These are phyloP conservation scores for Sporothrix globosa DNA, from an alignment of 2,329 filamentous ascomycete species.

Conservation along the genomic window DNA sequence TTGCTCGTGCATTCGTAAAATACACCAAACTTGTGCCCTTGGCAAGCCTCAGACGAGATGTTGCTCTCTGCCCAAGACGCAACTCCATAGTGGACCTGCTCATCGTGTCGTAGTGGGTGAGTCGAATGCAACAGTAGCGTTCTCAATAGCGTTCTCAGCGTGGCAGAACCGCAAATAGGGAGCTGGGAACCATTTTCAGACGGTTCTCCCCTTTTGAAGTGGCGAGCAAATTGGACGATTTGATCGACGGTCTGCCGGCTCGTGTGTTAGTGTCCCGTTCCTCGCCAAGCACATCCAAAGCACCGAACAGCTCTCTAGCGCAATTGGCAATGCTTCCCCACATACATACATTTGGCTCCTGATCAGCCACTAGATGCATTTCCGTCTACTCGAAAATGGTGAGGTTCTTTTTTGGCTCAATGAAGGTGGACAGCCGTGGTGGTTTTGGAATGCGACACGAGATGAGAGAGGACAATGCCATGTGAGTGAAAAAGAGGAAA, in stretches of 20 bases:
- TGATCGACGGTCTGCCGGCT: conserved; percentile 3
- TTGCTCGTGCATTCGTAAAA: neutral
- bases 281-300: conserved; percentile 11
- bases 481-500: too few species aligned
- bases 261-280: conserved; percentile 8
- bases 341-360: neutral
- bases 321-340: conserved; percentile 17
- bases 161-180: neutral
- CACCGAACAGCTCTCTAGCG: neutral
- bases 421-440: neutral
- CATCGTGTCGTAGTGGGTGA: neutral
- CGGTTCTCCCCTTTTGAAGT: too few species aligned
- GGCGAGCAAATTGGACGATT: neutral
- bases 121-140: neutral
- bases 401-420: neutral
- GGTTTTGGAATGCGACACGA: too few species aligned
- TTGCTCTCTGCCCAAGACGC: neutral
- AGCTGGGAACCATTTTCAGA: too few species aligned
- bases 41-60: neutral
- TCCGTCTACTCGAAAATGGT: neutral
- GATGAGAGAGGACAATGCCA: neutral
- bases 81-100: conserved; percentile 9
- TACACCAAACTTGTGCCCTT: neutral
- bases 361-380: conserved; percentile 14
- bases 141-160: conserved; percentile 4